A percentile compares a stretch with the other conserved stretches of the same genome.
Conservation (phyloP, 1,139 yeast genomes). For the Blastobotrys serpentis region DNA sequence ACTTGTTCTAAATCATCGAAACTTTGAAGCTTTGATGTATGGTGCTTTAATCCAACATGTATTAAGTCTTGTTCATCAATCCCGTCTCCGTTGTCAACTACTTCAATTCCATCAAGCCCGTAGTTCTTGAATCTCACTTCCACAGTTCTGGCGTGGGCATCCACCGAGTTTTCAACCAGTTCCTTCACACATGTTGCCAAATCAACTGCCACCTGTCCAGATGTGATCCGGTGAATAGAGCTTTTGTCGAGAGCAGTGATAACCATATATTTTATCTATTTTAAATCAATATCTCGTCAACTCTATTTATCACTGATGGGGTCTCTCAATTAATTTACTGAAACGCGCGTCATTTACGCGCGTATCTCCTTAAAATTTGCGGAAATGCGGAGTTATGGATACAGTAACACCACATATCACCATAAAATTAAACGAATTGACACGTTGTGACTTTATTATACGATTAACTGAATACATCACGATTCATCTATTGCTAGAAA, state of each 20-base stretch:
- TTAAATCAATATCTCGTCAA: background rate
- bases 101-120: constrained; percentile 73
- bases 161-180: constrained; percentile 80
- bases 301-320: no score
- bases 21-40: constrained; percentile 69
- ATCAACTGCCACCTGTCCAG: constrained; percentile 90
- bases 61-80: constrained; percentile 59
- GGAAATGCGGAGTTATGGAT: no score
- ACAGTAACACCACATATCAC: no score
- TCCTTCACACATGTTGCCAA: constrained; percentile 78
- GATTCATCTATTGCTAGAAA: no score
- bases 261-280: constrained; percentile 19
- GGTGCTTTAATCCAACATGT: constrained; percentile 63
- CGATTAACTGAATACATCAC: no score
- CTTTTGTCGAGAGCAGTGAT: constrained; percentile 42
- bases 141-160: constrained; percentile 66
- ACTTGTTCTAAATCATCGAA: constrained; percentile 54
- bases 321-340: background rate
- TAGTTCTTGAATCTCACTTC: constrained; percentile 66
- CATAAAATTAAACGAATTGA: no score
- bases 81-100: constrained; percentile 79
- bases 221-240: constrained; percentile 73
- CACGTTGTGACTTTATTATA: no score
- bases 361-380: no score
- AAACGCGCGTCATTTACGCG: background rate